Conservation (phyloP, 2,329 filamentous ascomycete species). For the Coniella vitis region DNA sequence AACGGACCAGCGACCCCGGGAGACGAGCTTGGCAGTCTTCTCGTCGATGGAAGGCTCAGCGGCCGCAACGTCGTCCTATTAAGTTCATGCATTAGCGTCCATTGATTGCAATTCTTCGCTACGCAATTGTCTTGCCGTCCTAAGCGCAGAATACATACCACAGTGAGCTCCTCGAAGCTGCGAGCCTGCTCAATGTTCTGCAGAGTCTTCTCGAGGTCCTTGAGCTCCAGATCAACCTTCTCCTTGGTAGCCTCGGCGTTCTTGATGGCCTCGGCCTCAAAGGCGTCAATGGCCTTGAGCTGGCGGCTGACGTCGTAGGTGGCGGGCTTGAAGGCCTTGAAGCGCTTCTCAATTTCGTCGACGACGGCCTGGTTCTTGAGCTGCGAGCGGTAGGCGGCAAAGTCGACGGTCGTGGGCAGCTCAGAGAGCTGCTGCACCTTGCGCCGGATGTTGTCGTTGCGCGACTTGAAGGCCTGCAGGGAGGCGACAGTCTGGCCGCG, state of each 20-base stretch:
- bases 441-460: conserved; percentile 97
- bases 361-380: conserved; percentile 96
- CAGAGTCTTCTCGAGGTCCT: conserved; percentile 88
- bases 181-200: conserved; percentile 95
- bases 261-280: conserved; percentile 94
- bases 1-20: conserved; percentile 96
- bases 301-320: conserved; percentile 91
- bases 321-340: conserved; percentile 82
- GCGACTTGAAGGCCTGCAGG: conserved; percentile 97
- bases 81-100: conserved; percentile 24
- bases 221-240: conserved; percentile 90
- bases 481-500: conserved; percentile 88
- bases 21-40: conserved; percentile 89
- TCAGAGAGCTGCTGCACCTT: conserved; percentile 80
- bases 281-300: conserved; percentile 96
- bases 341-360: conserved; percentile 96
- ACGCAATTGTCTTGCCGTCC: background rate
- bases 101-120: conserved; percentile 2
- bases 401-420: conserved; percentile 82
- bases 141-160: conserved; percentile 60
- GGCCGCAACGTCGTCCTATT: conserved; percentile 84
- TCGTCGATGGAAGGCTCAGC: conserved; percentile 96
- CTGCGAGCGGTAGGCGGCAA: conserved; percentile 80
- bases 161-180: conserved; percentile 94
- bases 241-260: conserved; percentile 95